These are phyloP conservation scores for Cynanchum wilfordii DNA, from an alignment of 257 asterid species.

Conservation along the genomic window DNA sequence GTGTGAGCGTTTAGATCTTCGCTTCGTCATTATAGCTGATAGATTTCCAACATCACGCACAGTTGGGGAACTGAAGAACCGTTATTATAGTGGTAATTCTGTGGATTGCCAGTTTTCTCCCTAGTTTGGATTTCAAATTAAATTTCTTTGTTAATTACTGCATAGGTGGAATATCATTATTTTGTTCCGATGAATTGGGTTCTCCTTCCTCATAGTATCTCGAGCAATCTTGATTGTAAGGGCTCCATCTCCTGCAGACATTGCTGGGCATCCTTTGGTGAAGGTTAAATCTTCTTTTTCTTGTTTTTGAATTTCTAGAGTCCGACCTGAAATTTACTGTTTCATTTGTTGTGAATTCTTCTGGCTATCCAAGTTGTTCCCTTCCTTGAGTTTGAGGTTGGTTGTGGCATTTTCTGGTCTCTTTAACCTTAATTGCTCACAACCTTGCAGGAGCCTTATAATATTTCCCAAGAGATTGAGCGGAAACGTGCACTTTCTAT, in stretches of 20 bases:
- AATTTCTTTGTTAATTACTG: background rate
- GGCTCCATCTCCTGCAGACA: constrained; percentile 64
- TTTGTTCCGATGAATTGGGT: constrained; percentile 12
- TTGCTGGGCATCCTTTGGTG: constrained; percentile 62
- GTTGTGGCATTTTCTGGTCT: constrained; percentile 17
- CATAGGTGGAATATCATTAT: background rate
- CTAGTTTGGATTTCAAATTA: constrained; percentile 3
- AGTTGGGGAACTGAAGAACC: constrained; percentile 87
- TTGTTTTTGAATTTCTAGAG: background rate
- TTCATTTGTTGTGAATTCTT: background rate
- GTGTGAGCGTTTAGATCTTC: constrained; percentile 91
- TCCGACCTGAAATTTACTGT: background rate
- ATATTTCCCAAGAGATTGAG: constrained; percentile 73
- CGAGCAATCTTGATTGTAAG: constrained; percentile 67
- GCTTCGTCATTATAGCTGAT: constrained; percentile 81
- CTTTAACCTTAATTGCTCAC: constrained; percentile 17
- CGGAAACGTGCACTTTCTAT: constrained; percentile 77
- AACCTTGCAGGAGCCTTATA: constrained; percentile 63
- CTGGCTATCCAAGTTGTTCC: background rate
- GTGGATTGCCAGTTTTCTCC: constrained; percentile 1
- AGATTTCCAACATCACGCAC: constrained; percentile 76
- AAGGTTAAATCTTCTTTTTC: constrained; percentile 42
- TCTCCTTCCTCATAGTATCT: constrained; percentile 39
- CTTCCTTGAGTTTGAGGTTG: background rate
- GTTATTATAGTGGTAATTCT: constrained; percentile 69